phyloP scores from a whole-genome alignment of 73 alveolate genomes.

The Halteria grandinella region DNA sequence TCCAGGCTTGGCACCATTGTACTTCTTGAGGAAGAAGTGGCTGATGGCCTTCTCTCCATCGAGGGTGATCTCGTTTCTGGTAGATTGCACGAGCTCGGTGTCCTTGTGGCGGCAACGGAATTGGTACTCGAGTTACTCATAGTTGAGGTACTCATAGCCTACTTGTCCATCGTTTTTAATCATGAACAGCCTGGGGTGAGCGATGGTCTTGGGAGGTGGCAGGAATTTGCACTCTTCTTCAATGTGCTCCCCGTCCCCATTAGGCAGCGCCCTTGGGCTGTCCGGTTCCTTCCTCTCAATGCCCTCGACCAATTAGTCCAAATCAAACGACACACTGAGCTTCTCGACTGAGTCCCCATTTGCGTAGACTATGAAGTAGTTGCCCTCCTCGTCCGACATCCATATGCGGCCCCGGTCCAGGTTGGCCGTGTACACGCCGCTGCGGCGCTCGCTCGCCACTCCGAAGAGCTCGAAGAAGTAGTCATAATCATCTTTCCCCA shows the following conservation, averaged over 20 bases:
- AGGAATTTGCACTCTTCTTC: constrained; percentile 85
- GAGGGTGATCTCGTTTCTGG: not conserved
- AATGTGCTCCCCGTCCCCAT: constrained; percentile 80
- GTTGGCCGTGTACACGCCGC: constrained; percentile 89
- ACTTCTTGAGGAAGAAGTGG: constrained; percentile 7
- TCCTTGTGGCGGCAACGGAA: constrained; percentile 65
- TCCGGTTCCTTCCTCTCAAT: constrained; percentile 72
- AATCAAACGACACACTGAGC: constrained; percentile 68
- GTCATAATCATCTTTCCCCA: constrained; percentile 79
- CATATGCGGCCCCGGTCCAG: constrained; percentile 81
- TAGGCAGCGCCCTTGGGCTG: constrained; percentile 72
- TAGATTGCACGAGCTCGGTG: constrained; percentile 1
- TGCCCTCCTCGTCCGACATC: constrained; percentile 93
- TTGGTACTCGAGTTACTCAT: constrained; percentile 68
- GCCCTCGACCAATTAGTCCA: constrained; percentile 70
- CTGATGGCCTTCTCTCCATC: constrained; percentile 44
- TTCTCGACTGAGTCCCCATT: constrained; percentile 84
- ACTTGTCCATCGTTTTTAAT: constrained; percentile 70
- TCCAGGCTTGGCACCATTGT: constrained; percentile 1
- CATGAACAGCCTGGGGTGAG: constrained; percentile 75
- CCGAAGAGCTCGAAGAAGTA: constrained; percentile 89
- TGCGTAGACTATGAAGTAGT: constrained; percentile 80
- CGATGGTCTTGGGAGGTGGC: constrained; percentile 82
- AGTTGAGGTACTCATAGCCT: constrained; percentile 70
- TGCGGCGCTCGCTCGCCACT: constrained; percentile 83